These are phyloP conservation scores for Aspergillus pseudoglaucus DNA, from an alignment of 2,329 filamentous ascomycete species.

Conservation along the genomic window DNA sequence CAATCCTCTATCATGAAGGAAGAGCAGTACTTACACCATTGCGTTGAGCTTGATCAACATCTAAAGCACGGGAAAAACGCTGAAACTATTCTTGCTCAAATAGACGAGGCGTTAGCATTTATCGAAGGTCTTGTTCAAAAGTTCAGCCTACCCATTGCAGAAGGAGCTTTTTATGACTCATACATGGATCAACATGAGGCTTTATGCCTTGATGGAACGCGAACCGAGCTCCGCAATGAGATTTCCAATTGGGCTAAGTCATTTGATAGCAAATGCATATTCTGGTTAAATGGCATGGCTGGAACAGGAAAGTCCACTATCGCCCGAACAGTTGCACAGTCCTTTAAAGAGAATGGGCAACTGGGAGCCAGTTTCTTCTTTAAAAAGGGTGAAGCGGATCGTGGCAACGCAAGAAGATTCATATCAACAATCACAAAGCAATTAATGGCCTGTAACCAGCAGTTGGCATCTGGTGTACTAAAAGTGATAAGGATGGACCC, in stretches of 20 bases:
- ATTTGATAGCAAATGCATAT: slow-evolving; percentile 5
- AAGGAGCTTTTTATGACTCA: slow-evolving; percentile 14
- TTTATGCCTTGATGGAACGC: slow-evolving; percentile 16
- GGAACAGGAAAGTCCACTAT: slow-evolving; percentile 13
- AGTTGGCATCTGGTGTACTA: neutral
- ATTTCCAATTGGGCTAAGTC: slow-evolving; percentile 14
- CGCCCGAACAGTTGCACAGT: slow-evolving; percentile 5
- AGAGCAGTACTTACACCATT: slow-evolving; percentile 4
- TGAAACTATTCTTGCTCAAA: slow-evolving; percentile 4
- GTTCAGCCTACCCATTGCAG: slow-evolving; percentile 3
- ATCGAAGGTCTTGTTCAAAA: neutral
- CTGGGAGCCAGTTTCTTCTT: slow-evolving; percentile 15
- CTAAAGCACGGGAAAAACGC: slow-evolving; percentile 1
- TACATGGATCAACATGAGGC: neutral
- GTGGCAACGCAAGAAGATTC: neutral
- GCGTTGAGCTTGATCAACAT: slow-evolving; percentile 5
- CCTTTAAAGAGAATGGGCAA: slow-evolving; percentile 1
- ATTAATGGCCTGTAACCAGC: neutral
- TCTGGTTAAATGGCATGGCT: slow-evolving; percentile 6
- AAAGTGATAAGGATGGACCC: neutral
- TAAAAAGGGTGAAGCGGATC: slow-evolving; percentile 3
- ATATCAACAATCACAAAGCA: neutral
- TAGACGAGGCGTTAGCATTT: neutral
- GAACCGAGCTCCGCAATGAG: slow-evolving; percentile 17
- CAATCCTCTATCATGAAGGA: slow-evolving; percentile 9